Base-by-base conservation (phyloP, 768 basidiomycete species). In the Kwoniella dejecticola region DNA sequence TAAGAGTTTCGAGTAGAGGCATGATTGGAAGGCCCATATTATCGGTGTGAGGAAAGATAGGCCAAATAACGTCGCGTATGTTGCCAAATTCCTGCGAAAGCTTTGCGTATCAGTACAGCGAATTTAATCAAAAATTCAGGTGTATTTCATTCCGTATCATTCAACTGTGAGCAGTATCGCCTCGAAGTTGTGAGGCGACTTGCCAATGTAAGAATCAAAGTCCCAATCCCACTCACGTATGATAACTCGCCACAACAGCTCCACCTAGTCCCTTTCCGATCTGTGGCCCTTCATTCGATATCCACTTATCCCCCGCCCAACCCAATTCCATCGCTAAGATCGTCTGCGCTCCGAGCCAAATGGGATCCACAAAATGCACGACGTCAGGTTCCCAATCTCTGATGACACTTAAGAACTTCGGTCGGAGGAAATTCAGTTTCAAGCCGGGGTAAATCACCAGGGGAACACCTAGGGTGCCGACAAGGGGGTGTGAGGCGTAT, bases 331-430 rank as follows among this genome's bases (percentile, higher is more conserved):
- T 70, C 1, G 80, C 81, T 59, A 79, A 69, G n/a, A 82, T 74
- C 11, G 78, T 77, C 56, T 82, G 82, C 0, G 79, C 82, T 17
- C 82, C 82, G 3, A 83, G 79, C 82, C 82, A 83, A 41, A 83
- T 81, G 2, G 82, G 81, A 70, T 82, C 82, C 42, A 81, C 80
- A 55, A 82, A 79, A 59, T 82, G 81, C 5, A 82, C 75, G 1
- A 83, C 80, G 55, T 82, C 81, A 0, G 82, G 81, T 53, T 79
- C 74, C 47, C 79, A 80, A 38, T 79, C 77, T 27, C 69, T 67
- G 31, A 81, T 78, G 7, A 65, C 61, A 21, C 69, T 63, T 55
- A 82, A 64, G 63, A 82, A 81, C 46, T 74, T 73, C 4, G 81
- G 81, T 17, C 81, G 75, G 11, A 82, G 72, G 60, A 82, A 82